phyloP scores from a whole-genome alignment of 2,329 filamentous ascomycete genomes.

The Hysterium pulicare region DNA sequence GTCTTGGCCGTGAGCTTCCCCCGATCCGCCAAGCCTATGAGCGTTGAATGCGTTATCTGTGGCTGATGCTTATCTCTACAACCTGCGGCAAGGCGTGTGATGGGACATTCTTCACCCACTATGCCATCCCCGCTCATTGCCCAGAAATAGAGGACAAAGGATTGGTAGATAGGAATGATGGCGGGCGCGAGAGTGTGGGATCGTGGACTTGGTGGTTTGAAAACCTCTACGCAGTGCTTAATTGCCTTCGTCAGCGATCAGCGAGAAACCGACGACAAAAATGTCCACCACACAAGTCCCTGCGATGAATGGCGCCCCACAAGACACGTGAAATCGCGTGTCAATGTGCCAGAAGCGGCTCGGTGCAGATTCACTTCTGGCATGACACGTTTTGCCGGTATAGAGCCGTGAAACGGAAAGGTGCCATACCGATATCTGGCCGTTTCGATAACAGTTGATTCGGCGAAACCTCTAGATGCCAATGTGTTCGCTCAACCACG shows the following conservation, averaged over 20 bases:
- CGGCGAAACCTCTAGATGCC: too few relatives aligned
- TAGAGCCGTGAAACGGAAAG: too few relatives aligned
- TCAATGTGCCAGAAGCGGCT: too few relatives aligned
- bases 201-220: not conserved
- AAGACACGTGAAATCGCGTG: too few relatives aligned
- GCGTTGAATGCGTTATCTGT: slow-evolving; percentile 4
- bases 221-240: not conserved
- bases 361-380: too few relatives aligned
- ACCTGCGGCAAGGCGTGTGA: not conserved
- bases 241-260: not conserved
- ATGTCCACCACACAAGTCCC: not conserved
- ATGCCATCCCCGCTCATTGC: not conserved
- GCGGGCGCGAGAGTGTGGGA: not conserved
- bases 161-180: not conserved
- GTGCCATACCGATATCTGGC: too few relatives aligned
- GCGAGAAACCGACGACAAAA: not conserved
- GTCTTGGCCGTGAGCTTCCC: not conserved
- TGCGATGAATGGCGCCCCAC: not conserved
- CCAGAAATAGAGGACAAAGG: not conserved
- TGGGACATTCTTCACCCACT: not conserved
- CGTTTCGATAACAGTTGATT: too few relatives aligned
- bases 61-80: slow-evolving; percentile 9
- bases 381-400: too few relatives aligned
- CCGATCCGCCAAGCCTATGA: slow-evolving; percentile 3
- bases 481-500: too few relatives aligned